phyloP scores from a whole-genome alignment of 139 green algal species.

The Diplosphaera chodatii region DNA sequence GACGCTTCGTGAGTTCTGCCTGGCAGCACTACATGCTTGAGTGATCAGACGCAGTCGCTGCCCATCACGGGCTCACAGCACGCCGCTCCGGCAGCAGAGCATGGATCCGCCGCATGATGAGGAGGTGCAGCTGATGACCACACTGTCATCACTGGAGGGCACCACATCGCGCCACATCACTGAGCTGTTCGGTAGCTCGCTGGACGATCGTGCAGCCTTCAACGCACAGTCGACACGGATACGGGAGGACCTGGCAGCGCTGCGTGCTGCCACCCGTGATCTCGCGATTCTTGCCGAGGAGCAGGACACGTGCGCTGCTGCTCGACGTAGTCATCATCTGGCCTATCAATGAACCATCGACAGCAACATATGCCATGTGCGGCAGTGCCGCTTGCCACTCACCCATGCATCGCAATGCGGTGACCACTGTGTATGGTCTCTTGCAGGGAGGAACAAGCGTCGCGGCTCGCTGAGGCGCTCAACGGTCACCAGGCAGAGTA shows the following conservation, averaged over 20 bases:
- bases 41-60: no score
- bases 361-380: no score
- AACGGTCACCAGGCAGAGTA: conserved; percentile 48
- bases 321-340: no score
- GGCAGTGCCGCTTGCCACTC: no score
- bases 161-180: not conserved
- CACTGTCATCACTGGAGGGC: not conserved
- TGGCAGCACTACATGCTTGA: no score
- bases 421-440: conserved; percentile 36
- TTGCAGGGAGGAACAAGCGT: conserved; percentile 48
- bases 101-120: not conserved
- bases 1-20: no score
- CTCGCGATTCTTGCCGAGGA: conserved; percentile 68
- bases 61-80: no score
- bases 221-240: not conserved
- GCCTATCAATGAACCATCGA: no score
- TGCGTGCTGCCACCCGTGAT: conserved; percentile 45
- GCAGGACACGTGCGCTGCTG: conserved; percentile 73
- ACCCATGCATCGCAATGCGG: no score
- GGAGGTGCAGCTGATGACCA: not conserved
- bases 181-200: not conserved
- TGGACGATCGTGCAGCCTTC: not conserved
- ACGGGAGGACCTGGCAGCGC: conserved; percentile 6
- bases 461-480: conserved; percentile 27
- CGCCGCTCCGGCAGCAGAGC: no score